A percentile compares a stretch with the other conserved stretches of the same genome.
Conservation (phyloP, 2,329 filamentous ascomycete genomes). For the Trichoderma sp. region DNA sequence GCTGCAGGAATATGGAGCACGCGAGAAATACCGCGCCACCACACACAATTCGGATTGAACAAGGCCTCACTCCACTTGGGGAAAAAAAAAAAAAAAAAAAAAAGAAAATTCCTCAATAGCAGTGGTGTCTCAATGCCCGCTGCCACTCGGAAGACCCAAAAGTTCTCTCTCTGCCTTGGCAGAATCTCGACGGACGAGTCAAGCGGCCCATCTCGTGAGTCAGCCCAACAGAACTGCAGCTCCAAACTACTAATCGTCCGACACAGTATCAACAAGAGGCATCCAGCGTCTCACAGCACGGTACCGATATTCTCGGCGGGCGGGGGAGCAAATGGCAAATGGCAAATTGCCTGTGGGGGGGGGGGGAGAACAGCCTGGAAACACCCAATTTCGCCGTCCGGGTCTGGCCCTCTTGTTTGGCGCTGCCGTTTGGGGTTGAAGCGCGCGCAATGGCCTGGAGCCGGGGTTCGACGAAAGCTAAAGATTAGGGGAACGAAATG, state of each 20-base stretch:
- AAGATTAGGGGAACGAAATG: constrained; percentile 6
- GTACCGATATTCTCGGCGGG: neutral
- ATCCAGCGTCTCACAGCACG: neutral
- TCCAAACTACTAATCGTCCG: neutral
- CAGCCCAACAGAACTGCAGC: neutral
- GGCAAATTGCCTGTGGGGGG: constrained; percentile 6
- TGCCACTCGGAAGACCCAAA: neutral
- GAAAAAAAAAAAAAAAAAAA: neutral
- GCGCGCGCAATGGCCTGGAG: constrained; percentile 12
- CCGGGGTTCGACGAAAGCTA: neutral
- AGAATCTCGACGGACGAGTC: neutral
- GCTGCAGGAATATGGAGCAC: neutral
- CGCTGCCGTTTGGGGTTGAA: neutral
- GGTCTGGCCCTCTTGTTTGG: neutral
- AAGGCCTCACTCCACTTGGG: constrained; percentile 3
- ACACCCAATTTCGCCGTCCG: neutral
- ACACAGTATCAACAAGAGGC: constrained; percentile 13
- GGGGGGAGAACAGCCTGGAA: neutral
- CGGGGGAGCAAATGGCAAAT: neutral
- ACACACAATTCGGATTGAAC: neutral
- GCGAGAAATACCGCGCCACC: neutral
- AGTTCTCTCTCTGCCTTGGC: constrained; percentile 1
- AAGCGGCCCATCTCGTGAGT: neutral
- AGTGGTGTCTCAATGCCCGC: constrained; percentile 6
- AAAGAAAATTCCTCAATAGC: neutral